Evolutionary conservation across 192 early-diverging fungal species (phyloP).

Genomic region (Podila horticola): DNA sequence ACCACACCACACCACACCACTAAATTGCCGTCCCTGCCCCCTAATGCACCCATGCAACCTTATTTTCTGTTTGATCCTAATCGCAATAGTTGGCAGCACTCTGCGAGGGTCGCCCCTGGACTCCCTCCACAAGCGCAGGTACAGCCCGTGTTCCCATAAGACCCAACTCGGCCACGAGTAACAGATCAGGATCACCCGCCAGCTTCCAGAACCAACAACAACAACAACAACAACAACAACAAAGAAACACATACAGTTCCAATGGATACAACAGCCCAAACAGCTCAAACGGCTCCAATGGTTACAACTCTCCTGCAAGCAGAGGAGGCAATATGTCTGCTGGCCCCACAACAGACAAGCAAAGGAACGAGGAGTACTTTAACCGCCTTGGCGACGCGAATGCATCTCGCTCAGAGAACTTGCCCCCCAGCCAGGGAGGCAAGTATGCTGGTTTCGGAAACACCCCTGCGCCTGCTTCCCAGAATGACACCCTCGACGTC

Average conservation of each 20-base stretch:
- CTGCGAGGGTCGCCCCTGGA: conserved; percentile 68
- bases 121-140: conserved; percentile 52
- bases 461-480: conserved; percentile 46
- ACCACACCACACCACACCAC: not conserved
- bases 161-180: conserved; percentile 38
- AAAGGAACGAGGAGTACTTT: conserved; percentile 85
- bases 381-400: conserved; percentile 70
- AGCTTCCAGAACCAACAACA: conserved; percentile 24
- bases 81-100: conserved; percentile 60
- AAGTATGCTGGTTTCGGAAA: conserved; percentile 82
- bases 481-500: conserved; percentile 51
- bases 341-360: conserved; percentile 57
- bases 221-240: conserved; percentile 9
- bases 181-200: conserved; percentile 36
- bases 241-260: conserved; percentile 21
- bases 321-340: conserved; percentile 6
- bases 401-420: conserved; percentile 60
- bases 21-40: no score
- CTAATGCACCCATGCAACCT: no score
- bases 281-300: conserved; percentile 16
- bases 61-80: not conserved
- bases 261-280: conserved; percentile 33
- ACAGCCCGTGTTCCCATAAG: conserved; percentile 30
- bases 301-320: conserved; percentile 11
- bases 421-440: conserved; percentile 82